Evolutionary conservation across 2,329 filamentous ascomycete species (phyloP).

Genomic region (Botryotinia globosa): DNA sequence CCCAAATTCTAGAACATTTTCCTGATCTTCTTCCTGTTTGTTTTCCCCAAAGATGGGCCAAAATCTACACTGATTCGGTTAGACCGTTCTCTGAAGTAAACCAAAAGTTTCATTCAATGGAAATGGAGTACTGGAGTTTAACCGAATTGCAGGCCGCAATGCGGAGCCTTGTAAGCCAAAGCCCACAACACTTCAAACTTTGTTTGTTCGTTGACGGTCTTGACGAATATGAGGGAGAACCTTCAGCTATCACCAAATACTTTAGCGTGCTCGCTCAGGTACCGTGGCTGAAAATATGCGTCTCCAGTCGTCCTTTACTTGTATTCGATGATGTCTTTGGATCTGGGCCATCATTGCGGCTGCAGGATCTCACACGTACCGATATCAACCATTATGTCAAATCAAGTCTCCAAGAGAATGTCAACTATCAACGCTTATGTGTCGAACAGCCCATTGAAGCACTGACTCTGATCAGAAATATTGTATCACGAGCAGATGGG

Average conservation of each 20-base stretch:
- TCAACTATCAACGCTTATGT: not conserved
- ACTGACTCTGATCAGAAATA: not conserved
- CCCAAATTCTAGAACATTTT: not conserved
- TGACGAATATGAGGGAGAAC: slow-evolving; percentile 18
- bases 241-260: slow-evolving; percentile 12
- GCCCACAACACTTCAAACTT: not conserved
- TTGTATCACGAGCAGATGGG: slow-evolving; percentile 18
- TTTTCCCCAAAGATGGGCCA: not conserved
- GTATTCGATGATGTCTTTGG: slow-evolving; percentile 20
- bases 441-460: not conserved
- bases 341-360: not conserved
- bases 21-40: not conserved
- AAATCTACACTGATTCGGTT: not conserved
- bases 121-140: not conserved
- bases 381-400: slow-evolving; percentile 21
- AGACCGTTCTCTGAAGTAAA: not conserved
- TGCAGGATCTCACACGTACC: slow-evolving; percentile 17
- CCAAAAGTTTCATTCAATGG: not conserved
- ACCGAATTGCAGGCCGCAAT: not conserved
- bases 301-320: slow-evolving; percentile 20
- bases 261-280: slow-evolving; percentile 8
- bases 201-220: not conserved
- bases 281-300: slow-evolving; percentile 17
- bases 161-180: not conserved
- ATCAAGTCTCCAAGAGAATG: slow-evolving; percentile 2